phyloP scores from a whole-genome alignment of 2,329 filamentous ascomycete genomes.

The Graphilbum ipis-grandicollis region DNA sequence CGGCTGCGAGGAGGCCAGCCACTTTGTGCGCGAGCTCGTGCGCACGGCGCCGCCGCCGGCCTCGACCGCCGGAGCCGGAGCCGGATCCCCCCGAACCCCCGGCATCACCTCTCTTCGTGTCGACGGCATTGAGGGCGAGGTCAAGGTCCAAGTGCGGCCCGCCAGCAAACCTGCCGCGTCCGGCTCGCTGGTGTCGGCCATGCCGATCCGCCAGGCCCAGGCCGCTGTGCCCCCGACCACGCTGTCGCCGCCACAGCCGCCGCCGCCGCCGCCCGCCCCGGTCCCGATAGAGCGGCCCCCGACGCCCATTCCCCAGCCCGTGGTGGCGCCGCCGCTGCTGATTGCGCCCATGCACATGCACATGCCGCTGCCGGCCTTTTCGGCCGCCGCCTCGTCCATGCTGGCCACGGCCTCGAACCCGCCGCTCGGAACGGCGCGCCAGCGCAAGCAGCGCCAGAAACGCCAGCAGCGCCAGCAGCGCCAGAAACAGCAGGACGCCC shows the following conservation, averaged over 20 bases:
- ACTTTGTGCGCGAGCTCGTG: slow-evolving; percentile 50
- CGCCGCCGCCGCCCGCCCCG: slow-evolving; percentile 5
- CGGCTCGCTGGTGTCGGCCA: neutral
- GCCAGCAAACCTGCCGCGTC: slow-evolving; percentile 1
- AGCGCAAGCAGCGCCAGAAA: slow-evolving; percentile 10
- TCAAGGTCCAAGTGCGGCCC: slow-evolving; percentile 33
- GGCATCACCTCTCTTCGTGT: slow-evolving; percentile 27
- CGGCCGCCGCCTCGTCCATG: too few species aligned
- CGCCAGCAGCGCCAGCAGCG: slow-evolving; percentile 9
- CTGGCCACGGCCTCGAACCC: slow-evolving; percentile 2
- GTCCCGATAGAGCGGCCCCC: neutral
- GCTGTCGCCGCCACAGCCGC: too few species aligned
- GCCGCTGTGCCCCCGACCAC: too few species aligned
- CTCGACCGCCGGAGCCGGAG: neutral
- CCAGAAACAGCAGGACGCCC: slow-evolving; percentile 6
- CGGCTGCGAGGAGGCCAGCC: slow-evolving; percentile 55
- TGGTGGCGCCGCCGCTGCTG: neutral
- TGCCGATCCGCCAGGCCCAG: neutral
- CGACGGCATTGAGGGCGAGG: slow-evolving; percentile 37
- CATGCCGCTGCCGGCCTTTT: too few species aligned
- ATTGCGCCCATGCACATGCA: neutral
- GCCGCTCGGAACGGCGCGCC: slow-evolving; percentile 8
- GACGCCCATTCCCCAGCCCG: neutral
- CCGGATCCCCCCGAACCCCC: too few species aligned
- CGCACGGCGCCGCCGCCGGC: slow-evolving; percentile 12